Conservation (phyloP, 2,329 filamentous ascomycete genomes). For the Phaeomoniella chlamydospora region DNA sequence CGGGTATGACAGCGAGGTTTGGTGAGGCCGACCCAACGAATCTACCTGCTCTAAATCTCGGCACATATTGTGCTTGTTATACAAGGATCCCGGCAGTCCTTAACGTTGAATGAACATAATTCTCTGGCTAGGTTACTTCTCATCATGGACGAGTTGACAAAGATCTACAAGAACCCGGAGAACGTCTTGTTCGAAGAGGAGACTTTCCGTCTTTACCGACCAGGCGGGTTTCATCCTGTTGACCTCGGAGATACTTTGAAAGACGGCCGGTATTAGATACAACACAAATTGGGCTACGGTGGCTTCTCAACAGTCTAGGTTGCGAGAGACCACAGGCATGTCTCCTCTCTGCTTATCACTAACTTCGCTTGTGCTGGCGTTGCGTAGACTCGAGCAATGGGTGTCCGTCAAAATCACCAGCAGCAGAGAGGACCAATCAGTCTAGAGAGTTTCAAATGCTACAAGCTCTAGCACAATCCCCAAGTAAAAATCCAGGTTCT, state of each 20-base stretch:
- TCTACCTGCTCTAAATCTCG: too few relatives aligned
- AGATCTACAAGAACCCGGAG: too few relatives aligned
- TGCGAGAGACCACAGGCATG: slow-evolving; percentile 13
- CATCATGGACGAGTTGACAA: too few relatives aligned
- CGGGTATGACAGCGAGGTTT: too few relatives aligned
- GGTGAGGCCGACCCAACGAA: too few relatives aligned
- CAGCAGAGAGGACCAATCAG: slow-evolving; percentile 6
- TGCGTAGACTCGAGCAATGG: slow-evolving; percentile 1
- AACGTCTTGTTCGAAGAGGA: too few relatives aligned
- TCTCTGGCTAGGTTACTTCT: too few relatives aligned
- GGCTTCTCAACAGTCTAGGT: slow-evolving; percentile 22
- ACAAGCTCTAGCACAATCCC: slow-evolving; percentile 6
- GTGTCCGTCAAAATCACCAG: slow-evolving; percentile 13
- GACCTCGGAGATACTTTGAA: slow-evolving; percentile 15
- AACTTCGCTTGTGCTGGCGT: not conserved
- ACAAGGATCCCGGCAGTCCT: too few relatives aligned
- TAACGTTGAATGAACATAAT: too few relatives aligned
- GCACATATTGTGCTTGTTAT: too few relatives aligned
- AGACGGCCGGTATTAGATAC: slow-evolving; percentile 18
- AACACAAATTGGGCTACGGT: slow-evolving; percentile 23
- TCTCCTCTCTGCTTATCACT: not conserved
- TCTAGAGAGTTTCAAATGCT: slow-evolving; percentile 8
- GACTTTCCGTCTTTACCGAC: too few relatives aligned
- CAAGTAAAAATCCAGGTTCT: slow-evolving; percentile 7
- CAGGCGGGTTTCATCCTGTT: slow-evolving; percentile 20